Conservation (phyloP, 1,284 basidiomycete species). For the Blastosporella zonata region DNA sequence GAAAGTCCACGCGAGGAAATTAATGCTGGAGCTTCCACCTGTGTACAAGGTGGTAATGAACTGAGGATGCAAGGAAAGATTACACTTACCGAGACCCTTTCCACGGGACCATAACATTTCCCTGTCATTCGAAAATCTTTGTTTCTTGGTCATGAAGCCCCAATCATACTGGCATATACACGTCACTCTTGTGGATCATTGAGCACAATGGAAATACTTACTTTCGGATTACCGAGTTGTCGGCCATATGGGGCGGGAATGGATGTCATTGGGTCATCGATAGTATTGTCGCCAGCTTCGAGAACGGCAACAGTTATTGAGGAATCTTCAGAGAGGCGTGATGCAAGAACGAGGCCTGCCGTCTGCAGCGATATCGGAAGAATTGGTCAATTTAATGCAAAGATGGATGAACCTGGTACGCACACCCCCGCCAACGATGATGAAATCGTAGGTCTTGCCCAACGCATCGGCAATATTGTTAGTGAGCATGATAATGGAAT, state of each 20-base stretch:
- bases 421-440: constrained; percentile 16
- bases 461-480: background rate
- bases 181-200: constrained; percentile 14
- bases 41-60: background rate
- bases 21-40: constrained; percentile 23
- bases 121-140: constrained; percentile 11
- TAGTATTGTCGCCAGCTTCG: constrained; percentile 28
- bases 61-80: background rate
- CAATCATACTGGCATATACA: constrained; percentile 12
- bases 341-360: constrained; percentile 7
- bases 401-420: background rate
- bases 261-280: constrained; percentile 15
- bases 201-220: constrained; percentile 8
- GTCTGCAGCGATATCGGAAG: constrained; percentile 4
- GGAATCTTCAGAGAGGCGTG: constrained; percentile 14
- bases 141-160: constrained; percentile 12
- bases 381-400: background rate
- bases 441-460: constrained; percentile 14
- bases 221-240: constrained; percentile 3
- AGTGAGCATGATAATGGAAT: no score
- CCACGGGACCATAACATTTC: constrained; percentile 14
- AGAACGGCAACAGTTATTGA: constrained; percentile 18
- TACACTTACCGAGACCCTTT: constrained; percentile 11
- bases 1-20: constrained; percentile 14
- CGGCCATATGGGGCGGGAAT: constrained; percentile 9